Percentiles rank a stretch among this genome's conserved stretches.
phyloP scores from a whole-genome alignment of 1,284 basidiomycete genomes.

The Trichosporon asahii region DNA sequence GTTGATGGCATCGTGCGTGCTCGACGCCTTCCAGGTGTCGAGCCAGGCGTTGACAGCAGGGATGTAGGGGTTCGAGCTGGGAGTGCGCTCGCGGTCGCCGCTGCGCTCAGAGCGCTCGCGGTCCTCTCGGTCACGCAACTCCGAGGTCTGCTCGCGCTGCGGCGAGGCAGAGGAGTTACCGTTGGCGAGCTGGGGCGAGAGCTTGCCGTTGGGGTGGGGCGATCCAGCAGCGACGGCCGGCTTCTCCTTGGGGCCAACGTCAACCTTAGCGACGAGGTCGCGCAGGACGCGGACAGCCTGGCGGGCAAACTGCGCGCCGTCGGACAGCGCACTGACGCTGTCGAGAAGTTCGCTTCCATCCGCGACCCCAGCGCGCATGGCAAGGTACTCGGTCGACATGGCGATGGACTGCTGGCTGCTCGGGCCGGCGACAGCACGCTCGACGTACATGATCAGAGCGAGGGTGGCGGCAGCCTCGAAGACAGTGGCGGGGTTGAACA shows the following conservation, averaged over 20 bases:
- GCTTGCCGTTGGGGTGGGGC: slow-evolving; percentile 14
- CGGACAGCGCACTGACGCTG: slow-evolving; percentile 25
- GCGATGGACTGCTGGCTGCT: slow-evolving; percentile 15
- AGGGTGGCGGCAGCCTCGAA: slow-evolving; percentile 43
- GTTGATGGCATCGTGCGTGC: slow-evolving; percentile 26
- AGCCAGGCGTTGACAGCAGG: slow-evolving; percentile 31
- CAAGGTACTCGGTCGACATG: slow-evolving; percentile 29
- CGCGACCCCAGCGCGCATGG: slow-evolving; percentile 37
- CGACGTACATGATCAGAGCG: slow-evolving; percentile 42
- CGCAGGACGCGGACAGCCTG: slow-evolving; percentile 37
- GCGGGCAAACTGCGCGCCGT: slow-evolving; percentile 26
- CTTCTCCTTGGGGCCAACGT: slow-evolving; percentile 17
- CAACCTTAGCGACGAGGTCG: slow-evolving; percentile 26
- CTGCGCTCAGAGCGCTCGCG: slow-evolving; percentile 12
- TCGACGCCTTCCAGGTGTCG: slow-evolving; percentile 27
- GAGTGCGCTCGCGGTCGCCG: not conserved
- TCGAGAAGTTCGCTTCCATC: slow-evolving; percentile 45
- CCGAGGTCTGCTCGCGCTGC: not conserved
- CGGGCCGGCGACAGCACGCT: slow-evolving; percentile 29
- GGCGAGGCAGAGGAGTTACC: slow-evolving; percentile 5
- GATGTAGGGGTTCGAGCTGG: slow-evolving; percentile 15
- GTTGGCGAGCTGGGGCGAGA: slow-evolving; percentile 4
- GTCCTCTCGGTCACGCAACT: slow-evolving; percentile 8
- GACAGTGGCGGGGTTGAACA: slow-evolving; percentile 39
- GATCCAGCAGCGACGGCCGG: not conserved